A percentile compares a stretch with the other conserved stretches of the same genome.
phyloP scores from a whole-genome alignment of 768 basidiomycete genomes.

The Lentinus brumalis region DNA sequence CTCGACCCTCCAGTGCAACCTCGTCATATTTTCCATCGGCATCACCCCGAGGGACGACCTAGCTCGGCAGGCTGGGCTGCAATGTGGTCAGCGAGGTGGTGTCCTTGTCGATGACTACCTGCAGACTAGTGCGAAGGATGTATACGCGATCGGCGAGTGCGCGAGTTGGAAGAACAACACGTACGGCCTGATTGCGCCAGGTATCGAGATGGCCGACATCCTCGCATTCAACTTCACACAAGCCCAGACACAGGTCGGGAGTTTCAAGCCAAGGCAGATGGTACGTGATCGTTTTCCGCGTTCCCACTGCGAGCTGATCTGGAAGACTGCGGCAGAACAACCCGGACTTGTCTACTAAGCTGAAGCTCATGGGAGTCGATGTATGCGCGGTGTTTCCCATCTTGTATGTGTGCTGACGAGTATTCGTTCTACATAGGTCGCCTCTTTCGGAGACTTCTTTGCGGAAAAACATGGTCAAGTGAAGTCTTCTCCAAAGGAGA shows the following conservation, averaged over 20 bases:
- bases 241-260: slow-evolving; percentile 43
- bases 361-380: slow-evolving; percentile 65
- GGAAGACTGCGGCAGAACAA: slow-evolving; percentile 41
- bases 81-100: slow-evolving; percentile 51
- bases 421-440: slow-evolving; percentile 40
- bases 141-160: slow-evolving; percentile 80
- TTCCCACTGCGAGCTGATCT: neutral
- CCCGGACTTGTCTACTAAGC: slow-evolving; percentile 71
- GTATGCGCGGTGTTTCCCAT: slow-evolving; percentile 31
- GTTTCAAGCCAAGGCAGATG: slow-evolving; percentile 48
- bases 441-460: slow-evolving; percentile 75
- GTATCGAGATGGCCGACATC: slow-evolving; percentile 76
- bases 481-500: neutral
- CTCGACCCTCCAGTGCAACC: slow-evolving; percentile 44
- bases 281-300: slow-evolving; percentile 16
- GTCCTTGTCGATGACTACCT: slow-evolving; percentile 60
- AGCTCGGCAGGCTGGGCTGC: slow-evolving; percentile 54
- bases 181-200: slow-evolving; percentile 79
- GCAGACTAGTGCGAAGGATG: slow-evolving; percentile 55
- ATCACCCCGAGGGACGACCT: slow-evolving; percentile 73
- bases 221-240: slow-evolving; percentile 72
- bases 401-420: neutral
- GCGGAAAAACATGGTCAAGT: slow-evolving; percentile 46
- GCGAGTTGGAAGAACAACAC: slow-evolving; percentile 66
- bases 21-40: slow-evolving; percentile 71